Percentiles rank a stretch among this genome's conserved stretches.
Evolutionary conservation across 2,329 filamentous ascomycete species (phyloP).

Genomic region (Ascosphaera acerosa): DNA sequence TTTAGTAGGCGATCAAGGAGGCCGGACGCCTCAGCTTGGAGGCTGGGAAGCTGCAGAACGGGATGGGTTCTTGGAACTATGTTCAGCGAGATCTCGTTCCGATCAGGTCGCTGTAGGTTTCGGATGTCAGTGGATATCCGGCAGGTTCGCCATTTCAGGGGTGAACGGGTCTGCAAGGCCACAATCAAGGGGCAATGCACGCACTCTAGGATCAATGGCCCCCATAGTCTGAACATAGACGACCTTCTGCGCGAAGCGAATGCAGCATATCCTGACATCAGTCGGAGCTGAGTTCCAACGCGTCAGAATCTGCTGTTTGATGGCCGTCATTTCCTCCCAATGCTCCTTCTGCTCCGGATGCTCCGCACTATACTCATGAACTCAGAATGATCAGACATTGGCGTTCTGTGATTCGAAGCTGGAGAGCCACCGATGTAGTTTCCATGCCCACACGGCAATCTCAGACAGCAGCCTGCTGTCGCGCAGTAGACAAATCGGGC

Average conservation of each 20-base stretch:
- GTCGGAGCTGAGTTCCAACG: conserved; percentile 62
- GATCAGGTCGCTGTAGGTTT: conserved; percentile 39
- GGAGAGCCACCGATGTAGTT: conserved; percentile 15
- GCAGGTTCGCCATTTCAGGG: conserved; percentile 3
- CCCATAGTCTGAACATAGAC: conserved; percentile 81
- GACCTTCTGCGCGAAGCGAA: conserved; percentile 90
- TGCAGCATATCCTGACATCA: conserved; percentile 71
- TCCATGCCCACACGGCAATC: too few species aligned
- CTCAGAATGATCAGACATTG: too few species aligned
- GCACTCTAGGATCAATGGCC: conserved; percentile 59
- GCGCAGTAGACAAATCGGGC: too few species aligned
- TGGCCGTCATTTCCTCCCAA: conserved; percentile 70
- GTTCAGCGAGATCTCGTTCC: conserved; percentile 63
- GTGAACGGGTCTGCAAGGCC: too few species aligned
- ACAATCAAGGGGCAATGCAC: conserved; percentile 11
- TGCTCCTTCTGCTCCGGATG: conserved; percentile 56
- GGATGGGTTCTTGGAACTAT: conserved; percentile 67
- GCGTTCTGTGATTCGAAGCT: too few species aligned
- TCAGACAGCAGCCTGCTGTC: too few species aligned
- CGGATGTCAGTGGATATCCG: conserved; percentile 3
- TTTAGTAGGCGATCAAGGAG: conserved; percentile 69
- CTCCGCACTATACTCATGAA: conserved; percentile 40
- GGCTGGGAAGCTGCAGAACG: conserved; percentile 47
- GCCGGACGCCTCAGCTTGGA: conserved; percentile 83
- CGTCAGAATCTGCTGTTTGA: conserved; percentile 70